Percentiles rank a stretch among this genome's conserved stretches.
Conservation (phyloP, 23 red algal species). For the Rhodosorus marinus region DNA sequence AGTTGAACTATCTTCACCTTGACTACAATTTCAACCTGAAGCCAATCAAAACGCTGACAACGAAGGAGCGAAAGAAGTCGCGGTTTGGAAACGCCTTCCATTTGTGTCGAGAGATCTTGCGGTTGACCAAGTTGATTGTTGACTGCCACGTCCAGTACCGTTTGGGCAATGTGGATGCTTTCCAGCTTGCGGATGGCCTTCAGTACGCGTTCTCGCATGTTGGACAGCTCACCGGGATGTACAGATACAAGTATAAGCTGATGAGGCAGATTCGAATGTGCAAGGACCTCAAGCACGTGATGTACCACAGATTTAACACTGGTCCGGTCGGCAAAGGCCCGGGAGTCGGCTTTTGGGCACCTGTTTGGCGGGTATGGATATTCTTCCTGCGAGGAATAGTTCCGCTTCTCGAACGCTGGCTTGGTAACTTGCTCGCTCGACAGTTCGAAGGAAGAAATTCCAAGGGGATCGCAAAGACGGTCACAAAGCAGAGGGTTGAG, state of each 20-base stretch:
- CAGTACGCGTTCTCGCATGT: constrained; percentile 84
- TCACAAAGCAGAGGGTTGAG: constrained; percentile 91
- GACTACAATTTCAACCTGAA: constrained; percentile 97
- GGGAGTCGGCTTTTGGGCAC: constrained; percentile 77
- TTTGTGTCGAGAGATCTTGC: constrained; percentile 73
- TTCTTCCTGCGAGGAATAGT: constrained; percentile 89
- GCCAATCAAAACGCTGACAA: constrained; percentile 89
- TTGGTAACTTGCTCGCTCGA: constrained; percentile 85
- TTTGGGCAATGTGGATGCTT: constrained; percentile 74
- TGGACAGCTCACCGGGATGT: constrained; percentile 93
- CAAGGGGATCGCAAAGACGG: constrained; percentile 55
- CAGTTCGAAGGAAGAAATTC: constrained; percentile 89
- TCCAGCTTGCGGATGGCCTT: constrained; percentile 89
- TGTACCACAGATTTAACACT: constrained; percentile 85
- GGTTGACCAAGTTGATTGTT: constrained; percentile 77
- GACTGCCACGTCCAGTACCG: constrained; percentile 92
- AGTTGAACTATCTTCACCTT: constrained; percentile 66
- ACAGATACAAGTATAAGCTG: constrained; percentile 96
- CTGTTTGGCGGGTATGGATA: constrained; percentile 88
- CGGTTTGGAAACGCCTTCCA: constrained; percentile 95
- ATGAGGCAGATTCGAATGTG: constrained; percentile 89
- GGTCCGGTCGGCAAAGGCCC: constrained; percentile 81
- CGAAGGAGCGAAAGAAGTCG: constrained; percentile 89
- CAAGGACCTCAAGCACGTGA: constrained; percentile 95
- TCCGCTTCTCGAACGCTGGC: constrained; percentile 90